phyloP scores from a whole-genome alignment of 164 flowering plant genomes.

The Stephania japonica region DNA sequence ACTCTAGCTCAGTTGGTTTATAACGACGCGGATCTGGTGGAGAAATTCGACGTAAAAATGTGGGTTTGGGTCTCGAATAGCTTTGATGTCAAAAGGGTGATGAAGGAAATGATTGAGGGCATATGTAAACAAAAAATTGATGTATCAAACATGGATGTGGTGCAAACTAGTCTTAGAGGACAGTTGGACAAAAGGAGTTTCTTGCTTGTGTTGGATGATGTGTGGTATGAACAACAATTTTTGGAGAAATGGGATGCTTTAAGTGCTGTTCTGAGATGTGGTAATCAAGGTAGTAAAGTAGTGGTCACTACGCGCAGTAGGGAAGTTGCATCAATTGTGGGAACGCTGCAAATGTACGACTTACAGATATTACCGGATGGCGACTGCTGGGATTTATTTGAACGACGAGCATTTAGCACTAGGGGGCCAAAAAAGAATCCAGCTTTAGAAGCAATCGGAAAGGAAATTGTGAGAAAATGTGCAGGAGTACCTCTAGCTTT shows the following conservation, averaged over 20 bases:
- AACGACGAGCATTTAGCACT: neutral
- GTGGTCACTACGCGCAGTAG: constrained; percentile 2
- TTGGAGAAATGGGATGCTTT: neutral
- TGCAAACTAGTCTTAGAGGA: neutral
- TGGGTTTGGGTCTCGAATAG: neutral
- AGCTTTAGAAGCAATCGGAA: neutral
- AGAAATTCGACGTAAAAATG: neutral
- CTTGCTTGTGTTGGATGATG: constrained; percentile 8
- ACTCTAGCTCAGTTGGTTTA: neutral
- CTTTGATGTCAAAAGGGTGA: constrained; percentile 3
- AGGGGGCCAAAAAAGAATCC: neutral
- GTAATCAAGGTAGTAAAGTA: neutral
- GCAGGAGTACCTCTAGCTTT: neutral
- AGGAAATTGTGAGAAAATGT: neutral
- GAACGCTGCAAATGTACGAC: neutral
- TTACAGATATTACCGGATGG: neutral
- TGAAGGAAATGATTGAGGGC: neutral
- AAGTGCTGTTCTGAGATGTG: neutral
- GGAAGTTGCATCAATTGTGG: neutral
- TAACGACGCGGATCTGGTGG: neutral
- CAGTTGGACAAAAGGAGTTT: neutral
- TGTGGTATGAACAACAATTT: neutral
- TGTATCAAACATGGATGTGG: neutral
- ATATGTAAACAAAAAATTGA: neutral
- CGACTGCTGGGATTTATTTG: neutral